Percentiles rank a stretch among this genome's conserved stretches.
Conservation (phyloP, 352 stramenopile genomes). For the Pythium apleroticum region DNA sequence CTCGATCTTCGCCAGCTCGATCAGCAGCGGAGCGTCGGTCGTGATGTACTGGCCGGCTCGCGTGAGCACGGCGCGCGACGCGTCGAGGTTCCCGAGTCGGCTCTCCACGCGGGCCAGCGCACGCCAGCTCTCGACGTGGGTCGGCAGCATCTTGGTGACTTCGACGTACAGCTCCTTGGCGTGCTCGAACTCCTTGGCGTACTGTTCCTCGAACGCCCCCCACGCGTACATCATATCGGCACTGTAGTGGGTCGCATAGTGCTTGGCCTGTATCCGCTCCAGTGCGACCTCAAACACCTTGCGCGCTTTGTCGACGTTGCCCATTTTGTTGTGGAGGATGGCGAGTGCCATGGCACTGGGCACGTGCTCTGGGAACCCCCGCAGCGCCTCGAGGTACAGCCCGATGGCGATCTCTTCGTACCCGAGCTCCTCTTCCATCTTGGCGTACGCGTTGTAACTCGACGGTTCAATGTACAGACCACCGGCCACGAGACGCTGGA, state of each 20-base stretch:
- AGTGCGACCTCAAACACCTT: conserved; percentile 71
- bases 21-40: conserved; percentile 64
- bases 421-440: conserved; percentile 81
- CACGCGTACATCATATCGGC: conserved; percentile 66
- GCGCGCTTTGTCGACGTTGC: conserved; percentile 45
- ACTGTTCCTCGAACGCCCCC: conserved; percentile 75
- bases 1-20: conserved; percentile 84
- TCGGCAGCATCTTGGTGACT: conserved; percentile 66
- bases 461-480: conserved; percentile 71
- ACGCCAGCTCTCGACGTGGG: conserved; percentile 65
- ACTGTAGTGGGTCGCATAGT: conserved; percentile 42
- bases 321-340: conserved; percentile 55
- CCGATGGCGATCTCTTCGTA: conserved; percentile 62
- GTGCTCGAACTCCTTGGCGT: conserved; percentile 57
- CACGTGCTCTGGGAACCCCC: conserved; percentile 61
- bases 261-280: conserved; percentile 32
- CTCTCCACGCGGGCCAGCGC: conserved; percentile 66
- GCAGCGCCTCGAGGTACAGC: conserved; percentile 67
- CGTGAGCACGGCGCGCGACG: conserved; percentile 60
- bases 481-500: conserved; percentile 71
- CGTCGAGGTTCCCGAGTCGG: conserved; percentile 56
- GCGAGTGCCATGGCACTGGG: conserved; percentile 80
- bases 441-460: conserved; percentile 81
- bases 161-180: conserved; percentile 76
- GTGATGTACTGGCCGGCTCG: conserved; percentile 67